These are phyloP conservation scores for Collariella sp. DNA, from an alignment of 495 filamentous ascomycete species.

Conservation along the genomic window DNA sequence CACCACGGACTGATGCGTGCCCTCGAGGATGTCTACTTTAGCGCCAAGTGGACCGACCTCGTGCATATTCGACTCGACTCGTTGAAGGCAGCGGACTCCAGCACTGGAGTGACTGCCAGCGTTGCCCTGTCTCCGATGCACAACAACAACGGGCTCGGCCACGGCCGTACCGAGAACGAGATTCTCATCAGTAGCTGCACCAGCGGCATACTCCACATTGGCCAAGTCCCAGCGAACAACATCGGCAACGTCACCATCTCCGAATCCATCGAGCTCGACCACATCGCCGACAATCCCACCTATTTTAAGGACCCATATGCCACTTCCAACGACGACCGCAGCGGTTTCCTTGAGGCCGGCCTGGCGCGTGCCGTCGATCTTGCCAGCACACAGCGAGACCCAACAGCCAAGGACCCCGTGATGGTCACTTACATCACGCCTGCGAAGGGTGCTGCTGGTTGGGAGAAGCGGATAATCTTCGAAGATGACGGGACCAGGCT, in stretches of 20 bases:
- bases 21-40: constrained; percentile 32
- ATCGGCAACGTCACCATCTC: constrained; percentile 35
- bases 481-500: constrained; percentile 50
- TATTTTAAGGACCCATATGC: constrained; percentile 48
- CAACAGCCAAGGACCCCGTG: constrained; percentile 33
- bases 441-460: constrained; percentile 6
- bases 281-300: constrained; percentile 48
- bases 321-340: constrained; percentile 42
- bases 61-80: constrained; percentile 24
- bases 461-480: constrained; percentile 45
- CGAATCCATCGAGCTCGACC: constrained; percentile 36
- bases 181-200: constrained; percentile 40
- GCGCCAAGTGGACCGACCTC: constrained; percentile 28
- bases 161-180: constrained; percentile 39
- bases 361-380: constrained; percentile 36
- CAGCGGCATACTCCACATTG: constrained; percentile 24
- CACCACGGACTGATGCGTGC: constrained; percentile 36
- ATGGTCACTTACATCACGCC: constrained; percentile 42
- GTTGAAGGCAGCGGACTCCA: constrained; percentile 6
- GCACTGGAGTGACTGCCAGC: constrained; percentile 34
- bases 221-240: constrained; percentile 25
- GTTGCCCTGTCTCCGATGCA: constrained; percentile 37
- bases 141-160: constrained; percentile 52
- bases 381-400: constrained; percentile 25
- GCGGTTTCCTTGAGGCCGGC: constrained; percentile 48